Evolutionary conservation across 441 rosid species (phyloP), one percentile per base, ranked within the genome.

Genomic region (Corymbia calophylla): DNA sequence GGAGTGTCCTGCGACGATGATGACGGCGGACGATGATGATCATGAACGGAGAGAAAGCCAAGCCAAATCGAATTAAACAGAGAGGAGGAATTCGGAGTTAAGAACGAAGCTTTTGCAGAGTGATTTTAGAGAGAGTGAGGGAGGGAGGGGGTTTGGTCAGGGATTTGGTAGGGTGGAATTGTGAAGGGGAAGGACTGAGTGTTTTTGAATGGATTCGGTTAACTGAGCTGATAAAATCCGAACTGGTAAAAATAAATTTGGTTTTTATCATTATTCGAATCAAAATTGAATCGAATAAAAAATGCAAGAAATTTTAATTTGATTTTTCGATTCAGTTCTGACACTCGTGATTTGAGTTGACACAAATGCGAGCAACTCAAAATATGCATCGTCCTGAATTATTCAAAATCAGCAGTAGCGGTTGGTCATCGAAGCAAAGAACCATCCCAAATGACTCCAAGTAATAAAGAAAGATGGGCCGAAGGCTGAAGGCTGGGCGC

Each of bases 211-310:
- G 13, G 23, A 56, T 56, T 4, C 5, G 9, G 13, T 8, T 9
- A 56, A 56, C 29, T 4, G 60, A 56, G 21, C 10, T 9, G 60
- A 55, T 1, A 21, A 56, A 56, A 56, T 56, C 5, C 0, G 1
- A 56, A 56, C 62, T 7, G 5, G 13, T 9, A 4, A 23, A 9
- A 56, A 9, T 1, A 19, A 54, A 55, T 0, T 21, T 56, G 62
- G 3, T 56, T 56, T 56, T 23, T 56, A 23, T 0, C 29, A 56
- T 56, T 56, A 56, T 56, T 5, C 13, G 2, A 56, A 56, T 27
- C 0, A 0, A 56, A 21, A 2, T 56, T 2, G 2, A 56, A 56
- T 27, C 0, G 2, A 56, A 21, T 2, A 21, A 5, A 56, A 56
- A 56, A 23, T 23, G 29, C 62, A 56, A 0, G 0, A 9, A 56